These are phyloP conservation scores for Monosporascus sp. DNA, from an alignment of 2,329 filamentous ascomycete genomes.

Conservation along the genomic window DNA sequence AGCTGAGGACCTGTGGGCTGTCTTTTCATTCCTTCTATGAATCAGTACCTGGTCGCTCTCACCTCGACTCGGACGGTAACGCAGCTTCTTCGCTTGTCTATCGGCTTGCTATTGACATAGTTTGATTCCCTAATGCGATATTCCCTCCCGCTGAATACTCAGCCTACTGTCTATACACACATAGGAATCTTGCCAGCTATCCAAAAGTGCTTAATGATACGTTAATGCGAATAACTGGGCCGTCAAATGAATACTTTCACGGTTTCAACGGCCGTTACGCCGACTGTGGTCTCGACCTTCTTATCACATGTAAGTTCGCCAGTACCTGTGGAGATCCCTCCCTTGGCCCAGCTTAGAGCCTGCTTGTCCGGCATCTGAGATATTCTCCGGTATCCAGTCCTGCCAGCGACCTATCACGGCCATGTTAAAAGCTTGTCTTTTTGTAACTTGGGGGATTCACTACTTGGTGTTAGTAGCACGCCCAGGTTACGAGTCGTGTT, in stretches of 20 bases:
- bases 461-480: background rate
- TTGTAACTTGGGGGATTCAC: background rate
- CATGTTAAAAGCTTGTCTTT: constrained; percentile 3
- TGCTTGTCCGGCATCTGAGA: background rate
- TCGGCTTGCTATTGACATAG: background rate
- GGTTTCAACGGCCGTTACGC: constrained; percentile 77
- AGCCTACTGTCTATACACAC: too few relatives aligned
- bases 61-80: background rate
- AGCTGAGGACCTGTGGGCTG: background rate
- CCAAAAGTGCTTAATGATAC: background rate
- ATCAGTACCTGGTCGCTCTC: too few relatives aligned
- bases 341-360: background rate
- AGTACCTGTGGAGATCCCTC: background rate
- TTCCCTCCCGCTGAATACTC: background rate
- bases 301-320: constrained; percentile 67
- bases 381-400: background rate
- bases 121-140: background rate
- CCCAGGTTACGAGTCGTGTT: background rate
- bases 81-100: background rate
- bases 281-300: constrained; percentile 80
- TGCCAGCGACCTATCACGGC: background rate
- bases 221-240: background rate
- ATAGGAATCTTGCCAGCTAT: too few relatives aligned
- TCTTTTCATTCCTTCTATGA: background rate
- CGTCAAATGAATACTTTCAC: constrained; percentile 59